These are phyloP conservation scores for Ogataea trehaloabstinens DNA, from an alignment of 805 yeast genomes.

Conservation along the genomic window DNA sequence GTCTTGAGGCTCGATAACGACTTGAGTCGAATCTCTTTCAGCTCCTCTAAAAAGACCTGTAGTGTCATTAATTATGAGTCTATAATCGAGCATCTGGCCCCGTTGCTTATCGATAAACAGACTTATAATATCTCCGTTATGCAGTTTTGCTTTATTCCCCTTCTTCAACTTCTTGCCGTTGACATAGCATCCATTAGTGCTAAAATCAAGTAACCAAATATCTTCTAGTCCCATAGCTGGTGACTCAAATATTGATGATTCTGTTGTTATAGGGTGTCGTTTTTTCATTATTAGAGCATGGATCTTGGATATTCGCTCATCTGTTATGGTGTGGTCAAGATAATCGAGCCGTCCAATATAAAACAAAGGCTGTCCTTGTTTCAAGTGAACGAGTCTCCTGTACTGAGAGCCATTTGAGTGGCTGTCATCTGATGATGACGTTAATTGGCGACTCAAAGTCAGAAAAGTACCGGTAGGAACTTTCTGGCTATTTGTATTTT, in stretches of 20 bases:
- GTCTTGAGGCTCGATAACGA: slow-evolving; percentile 19
- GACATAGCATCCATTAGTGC: slow-evolving; percentile 77
- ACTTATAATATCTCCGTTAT: slow-evolving; percentile 63
- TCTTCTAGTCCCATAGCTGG: slow-evolving; percentile 73
- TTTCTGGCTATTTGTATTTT: slow-evolving; percentile 10
- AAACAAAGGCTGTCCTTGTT: slow-evolving; percentile 65
- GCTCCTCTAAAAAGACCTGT: slow-evolving; percentile 60
- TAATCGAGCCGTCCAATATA: slow-evolving; percentile 71
- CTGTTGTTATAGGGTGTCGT: slow-evolving; percentile 55
- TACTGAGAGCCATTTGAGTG: too few relatives aligned
- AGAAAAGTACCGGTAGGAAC: slow-evolving; percentile 60
- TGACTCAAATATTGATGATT: slow-evolving; percentile 53
- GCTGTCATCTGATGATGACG: slow-evolving; percentile 13
- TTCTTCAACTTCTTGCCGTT: slow-evolving; percentile 59
- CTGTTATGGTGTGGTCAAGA: slow-evolving; percentile 61
- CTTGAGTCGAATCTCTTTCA: slow-evolving; percentile 32
- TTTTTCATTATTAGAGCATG: slow-evolving; percentile 72
- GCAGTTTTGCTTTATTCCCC: slow-evolving; percentile 59
- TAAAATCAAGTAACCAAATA: slow-evolving; percentile 75
- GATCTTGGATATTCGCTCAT: slow-evolving; percentile 75
- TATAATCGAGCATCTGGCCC: slow-evolving; percentile 52
- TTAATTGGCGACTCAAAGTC: slow-evolving; percentile 48
- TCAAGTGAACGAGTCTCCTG: slow-evolving; percentile 44
- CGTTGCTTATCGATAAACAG: slow-evolving; percentile 61
- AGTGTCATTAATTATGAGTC: slow-evolving; percentile 51